phyloP scores from a whole-genome alignment of 495 filamentous ascomycete genomes.

The Xanthoparmelia taractica region DNA sequence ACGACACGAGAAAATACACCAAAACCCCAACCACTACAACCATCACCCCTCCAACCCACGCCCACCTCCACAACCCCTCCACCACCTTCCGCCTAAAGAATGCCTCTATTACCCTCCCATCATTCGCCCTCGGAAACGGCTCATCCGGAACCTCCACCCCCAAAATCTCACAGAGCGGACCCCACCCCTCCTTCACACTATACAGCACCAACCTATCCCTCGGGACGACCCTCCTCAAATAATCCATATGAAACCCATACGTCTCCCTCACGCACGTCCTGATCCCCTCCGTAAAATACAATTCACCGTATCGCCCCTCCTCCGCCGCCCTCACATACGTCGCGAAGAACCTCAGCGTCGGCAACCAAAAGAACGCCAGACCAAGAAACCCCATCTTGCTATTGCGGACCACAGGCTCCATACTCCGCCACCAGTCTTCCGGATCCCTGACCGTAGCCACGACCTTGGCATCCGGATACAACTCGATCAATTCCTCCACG shows the following conservation, averaged over 20 bases:
- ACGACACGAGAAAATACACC: neutral
- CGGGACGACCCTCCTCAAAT: slow-evolving; percentile 17
- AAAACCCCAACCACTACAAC: neutral
- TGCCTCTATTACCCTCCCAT: neutral
- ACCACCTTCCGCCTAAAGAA: slow-evolving; percentile 15
- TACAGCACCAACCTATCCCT: slow-evolving; percentile 37
- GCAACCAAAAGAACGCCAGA: neutral
- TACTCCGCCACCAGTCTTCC: neutral
- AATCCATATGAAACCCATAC: neutral
- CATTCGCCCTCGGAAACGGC: neutral
- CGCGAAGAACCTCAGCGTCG: neutral
- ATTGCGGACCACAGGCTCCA: neutral
- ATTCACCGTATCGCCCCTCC: neutral
- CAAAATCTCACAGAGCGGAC: slow-evolving; percentile 40
- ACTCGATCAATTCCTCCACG: neutral
- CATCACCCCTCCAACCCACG: neutral
- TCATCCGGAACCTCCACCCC: slow-evolving; percentile 34
- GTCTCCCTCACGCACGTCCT: neutral
- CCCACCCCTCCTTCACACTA: slow-evolving; percentile 43
- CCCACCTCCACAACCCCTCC: slow-evolving; percentile 18
- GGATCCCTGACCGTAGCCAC: neutral
- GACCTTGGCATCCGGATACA: neutral
- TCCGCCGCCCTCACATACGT: neutral
- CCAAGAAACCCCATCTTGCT: neutral
- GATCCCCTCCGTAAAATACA: neutral